Base-by-base conservation (phyloP, 2,329 filamentous ascomycete genomes). In the Dothideomycetes sp. region DNA sequence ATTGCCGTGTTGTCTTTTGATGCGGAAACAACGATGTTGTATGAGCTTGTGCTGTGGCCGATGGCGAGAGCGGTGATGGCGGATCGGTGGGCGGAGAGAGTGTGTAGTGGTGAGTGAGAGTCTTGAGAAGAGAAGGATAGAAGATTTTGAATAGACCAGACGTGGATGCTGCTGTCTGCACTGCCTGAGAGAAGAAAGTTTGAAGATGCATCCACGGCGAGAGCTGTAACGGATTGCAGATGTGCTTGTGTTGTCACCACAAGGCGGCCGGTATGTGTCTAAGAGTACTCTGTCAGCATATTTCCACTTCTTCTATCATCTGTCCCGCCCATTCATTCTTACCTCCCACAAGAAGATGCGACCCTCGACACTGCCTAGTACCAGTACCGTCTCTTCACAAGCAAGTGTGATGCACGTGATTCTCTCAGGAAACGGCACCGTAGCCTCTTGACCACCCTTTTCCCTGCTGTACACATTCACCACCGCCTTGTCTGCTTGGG, bases 331-430 rank as follows among this genome's bases (percentile, higher is more conserved):
- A n/a, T n/a, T 48, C 50, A 46, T 14, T 62, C 68, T 61, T 58
- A 91, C 85, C 79, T 98, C 91, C 91, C 91, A 98, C 3, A 94
- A 62, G 52, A 94, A 82, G 48, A 96, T 62, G 41, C 88, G 77
- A 12, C 91, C 91, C 50, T 87, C 85, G 41, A 80, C 77, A 1
- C 87, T 94, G 9, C 91, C 91, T 40, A 94, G 60, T 40, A 86
- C 67, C 47, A 94, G 68, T 36, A 93, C 73, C 38, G 69, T 65
- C 47, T 70, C 69, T 47, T 84, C 74, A 35, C 75, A 79, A 17
- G 78, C 77, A 40, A 93, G 69, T 16, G 78, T 73, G 52, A 94
- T 65, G 60, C 83, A 87, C 47, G 78, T 79, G 53, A 98, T 85
- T 52, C 79, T 76, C 61, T 96, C 89, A 0, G 83, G 79, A 52